phyloP scores from a whole-genome alignment of 2,329 filamentous ascomycete species.

The Colletotrichum sp. region DNA sequence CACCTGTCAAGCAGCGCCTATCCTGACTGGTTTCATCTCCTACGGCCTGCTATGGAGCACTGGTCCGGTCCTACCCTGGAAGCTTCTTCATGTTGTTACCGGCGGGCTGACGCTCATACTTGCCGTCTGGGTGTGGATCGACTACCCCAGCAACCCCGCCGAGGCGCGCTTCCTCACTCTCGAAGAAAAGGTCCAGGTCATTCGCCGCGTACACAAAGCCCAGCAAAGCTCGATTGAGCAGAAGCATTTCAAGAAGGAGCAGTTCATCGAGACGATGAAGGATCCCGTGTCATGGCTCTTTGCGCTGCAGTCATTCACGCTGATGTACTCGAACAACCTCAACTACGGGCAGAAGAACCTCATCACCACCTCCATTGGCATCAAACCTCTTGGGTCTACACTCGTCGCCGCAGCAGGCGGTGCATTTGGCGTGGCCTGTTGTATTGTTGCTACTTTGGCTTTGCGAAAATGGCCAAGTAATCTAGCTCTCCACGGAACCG shows the following conservation, averaged over 20 bases:
- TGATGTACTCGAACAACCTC: constrained; percentile 43
- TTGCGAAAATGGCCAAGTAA: constrained; percentile 34
- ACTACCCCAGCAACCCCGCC: constrained; percentile 27
- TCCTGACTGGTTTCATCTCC: constrained; percentile 41
- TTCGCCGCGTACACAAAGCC: constrained; percentile 34
- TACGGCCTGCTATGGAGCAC: constrained; percentile 44
- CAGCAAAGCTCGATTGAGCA: constrained; percentile 41
- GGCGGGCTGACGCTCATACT: constrained; percentile 39
- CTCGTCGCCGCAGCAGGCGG: constrained; percentile 42
- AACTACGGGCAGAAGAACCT: constrained; percentile 44
- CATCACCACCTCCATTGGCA: constrained; percentile 37
- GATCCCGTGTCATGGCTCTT: constrained; percentile 38
- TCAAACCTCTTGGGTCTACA: constrained; percentile 41
- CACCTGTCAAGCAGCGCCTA: constrained; percentile 35
- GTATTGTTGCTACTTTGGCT: constrained; percentile 34
- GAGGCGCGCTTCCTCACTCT: constrained; percentile 27
- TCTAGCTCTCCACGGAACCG: constrained; percentile 31
- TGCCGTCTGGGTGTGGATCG: constrained; percentile 37
- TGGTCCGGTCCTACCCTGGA: constrained; percentile 38
- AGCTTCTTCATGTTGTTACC: constrained; percentile 43
- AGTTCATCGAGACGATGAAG: constrained; percentile 30
- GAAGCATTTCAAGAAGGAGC: constrained; percentile 37
- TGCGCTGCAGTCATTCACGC: constrained; percentile 32
- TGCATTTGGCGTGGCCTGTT: constrained; percentile 35
- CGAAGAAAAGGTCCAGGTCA: constrained; percentile 22